Evolutionary conservation across 2,329 filamentous ascomycete genomes (phyloP), one percentile per base, ranked within the genome.

Genomic region (Colletotrichum godetiae): DNA sequence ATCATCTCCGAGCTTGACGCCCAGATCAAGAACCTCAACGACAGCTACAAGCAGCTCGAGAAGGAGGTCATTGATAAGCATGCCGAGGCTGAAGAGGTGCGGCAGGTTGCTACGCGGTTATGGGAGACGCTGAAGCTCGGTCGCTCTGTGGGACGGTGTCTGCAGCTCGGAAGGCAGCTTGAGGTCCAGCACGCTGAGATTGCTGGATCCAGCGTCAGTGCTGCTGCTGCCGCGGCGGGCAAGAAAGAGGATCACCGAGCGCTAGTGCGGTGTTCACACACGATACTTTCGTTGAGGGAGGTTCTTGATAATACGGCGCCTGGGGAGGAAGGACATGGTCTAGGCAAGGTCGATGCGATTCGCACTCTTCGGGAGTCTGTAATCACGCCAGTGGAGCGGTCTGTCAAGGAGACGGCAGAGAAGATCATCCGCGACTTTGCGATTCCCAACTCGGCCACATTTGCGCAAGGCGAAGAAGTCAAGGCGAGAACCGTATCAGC

Each of bases 31-130:
- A 92, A 90, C 75, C 87, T 99, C 75, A 95, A 94, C 76, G 92
- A 95, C 78, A 95, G 94, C 81, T 98, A 98, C 84, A 90, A 91
- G 75, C 91, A 96, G 76, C 88, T 98, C 31, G 93, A 97, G 83
- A 93, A 91, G 80, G 95, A 98, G 80, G 95, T 98, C 56, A 88
- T 95, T 65, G 90, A 93, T 78, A 94, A 96, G 77, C 94, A 97
- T 85, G 93, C 94, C 78, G 92, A 93, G 68, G 96, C 97, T 19
- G 93, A 97, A 69, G 92, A 97, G 82, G 94, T 98, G 8, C 90
- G 92, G 11, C 83, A 92, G 65, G 94, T 94, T 12, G 93, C 94
- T 1, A 90, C 93, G 78, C 89, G 95, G 12, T 88, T 98, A 33
- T 94, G 94, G 88, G 91, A 94, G 78, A 95, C 95, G 0, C 87